Evolutionary conservation across 2,329 filamentous ascomycete genomes (phyloP), one percentile per base, ranked within the genome.

Genomic region (Colletotrichum orchidophilum): DNA sequence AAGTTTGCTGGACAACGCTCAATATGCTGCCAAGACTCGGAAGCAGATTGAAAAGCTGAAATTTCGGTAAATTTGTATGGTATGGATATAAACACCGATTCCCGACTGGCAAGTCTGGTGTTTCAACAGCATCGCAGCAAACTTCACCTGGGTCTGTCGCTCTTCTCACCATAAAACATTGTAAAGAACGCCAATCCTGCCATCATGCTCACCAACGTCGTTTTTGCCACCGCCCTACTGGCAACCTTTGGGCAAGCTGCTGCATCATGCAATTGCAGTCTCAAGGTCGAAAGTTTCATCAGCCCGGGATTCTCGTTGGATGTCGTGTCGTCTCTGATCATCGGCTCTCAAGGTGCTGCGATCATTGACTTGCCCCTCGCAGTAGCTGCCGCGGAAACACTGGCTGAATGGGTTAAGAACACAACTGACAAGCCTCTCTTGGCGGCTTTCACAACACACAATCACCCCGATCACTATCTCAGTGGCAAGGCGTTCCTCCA

Each of bases 401-500:
- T 72, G 8, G 65, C 60, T 6, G 54, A 18, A 15, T 72, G 64
- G 70, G 70, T 72, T 2, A 55, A 29, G 8, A 68, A 64, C n/a
- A 69, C 59, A 5, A 72, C 65, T 6, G 65, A 69, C 6, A 72
- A 72, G 24, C 70, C 70, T 11, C 53, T 72, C 2, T 21, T 64
- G 13, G 65, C 64, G 0, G 70, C 60, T 15, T 72, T 72, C 18
- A 55, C 59, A 1, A 69, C 65, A 1, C 70, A 72, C 29, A 31
- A n/a, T 12, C 65, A 72, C 18, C 65, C 70, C 0, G 70, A 72
- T 26, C 70, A 72, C 35, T 72, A 72, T 18, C 64, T 72, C 27
- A 72, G 70, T 26, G 70, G 70, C 1, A 63, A 63, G 3, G 49
- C 53, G 6, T 70, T 73, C 52, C 66, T 66, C 2, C 27, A 59